Percentiles rank a stretch among this genome's conserved stretches.
These are phyloP conservation scores for Blastocladiella emersonii DNA, from an alignment of 371 early-diverging fungal species.

Conservation along the genomic window DNA sequence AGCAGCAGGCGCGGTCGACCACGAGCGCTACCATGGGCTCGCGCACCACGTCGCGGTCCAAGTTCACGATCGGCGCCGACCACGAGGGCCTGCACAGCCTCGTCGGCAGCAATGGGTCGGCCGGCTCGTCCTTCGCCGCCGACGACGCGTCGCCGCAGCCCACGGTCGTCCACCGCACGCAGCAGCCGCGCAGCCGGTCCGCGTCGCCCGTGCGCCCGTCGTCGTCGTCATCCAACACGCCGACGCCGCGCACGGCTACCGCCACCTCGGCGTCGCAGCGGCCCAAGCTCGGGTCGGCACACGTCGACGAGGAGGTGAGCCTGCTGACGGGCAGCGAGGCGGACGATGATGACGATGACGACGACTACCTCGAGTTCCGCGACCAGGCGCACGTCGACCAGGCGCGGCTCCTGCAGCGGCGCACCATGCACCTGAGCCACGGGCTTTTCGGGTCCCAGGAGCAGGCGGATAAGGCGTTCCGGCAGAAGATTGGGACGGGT, in stretches of 20 bases:
- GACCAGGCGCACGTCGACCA: conserved; percentile 1
- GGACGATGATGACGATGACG: not conserved
- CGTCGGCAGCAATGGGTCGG: too few relatives aligned
- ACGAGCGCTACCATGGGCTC: not conserved
- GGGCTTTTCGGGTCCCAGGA: not conserved
- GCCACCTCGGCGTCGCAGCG: not conserved
- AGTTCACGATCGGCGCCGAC: not conserved
- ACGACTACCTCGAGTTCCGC: not conserved
- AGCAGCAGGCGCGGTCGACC: not conserved
- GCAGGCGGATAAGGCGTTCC: not conserved
- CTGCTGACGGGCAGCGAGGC: not conserved
- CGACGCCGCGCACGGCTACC: not conserved
- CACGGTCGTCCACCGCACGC: not conserved
- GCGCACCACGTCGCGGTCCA: not conserved
- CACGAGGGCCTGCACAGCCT: not conserved
- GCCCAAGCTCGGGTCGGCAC: too few relatives aligned
- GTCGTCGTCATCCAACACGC: not conserved
- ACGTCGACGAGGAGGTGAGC: not conserved
- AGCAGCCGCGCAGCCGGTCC: not conserved
- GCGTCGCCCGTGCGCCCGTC: not conserved
- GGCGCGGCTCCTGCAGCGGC: not conserved
- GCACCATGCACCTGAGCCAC: not conserved
- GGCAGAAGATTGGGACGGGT: too few relatives aligned
- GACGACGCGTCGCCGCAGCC: too few relatives aligned
- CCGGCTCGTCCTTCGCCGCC: not conserved